Conservation (phyloP, 1,139 yeast species). For the Debaryomycetaceae sp. region DNA sequence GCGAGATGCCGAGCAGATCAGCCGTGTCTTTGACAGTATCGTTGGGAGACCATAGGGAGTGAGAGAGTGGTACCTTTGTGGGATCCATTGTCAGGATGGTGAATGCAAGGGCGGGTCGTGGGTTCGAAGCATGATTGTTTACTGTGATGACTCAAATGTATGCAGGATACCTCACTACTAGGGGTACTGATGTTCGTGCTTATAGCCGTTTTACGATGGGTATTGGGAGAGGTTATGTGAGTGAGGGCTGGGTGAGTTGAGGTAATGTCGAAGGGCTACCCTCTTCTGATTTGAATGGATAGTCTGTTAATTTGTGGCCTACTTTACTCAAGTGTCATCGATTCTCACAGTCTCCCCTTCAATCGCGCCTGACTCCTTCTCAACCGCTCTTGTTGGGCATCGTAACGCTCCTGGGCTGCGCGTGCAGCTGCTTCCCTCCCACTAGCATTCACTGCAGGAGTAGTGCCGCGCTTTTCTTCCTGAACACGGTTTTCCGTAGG, state of each 20-base stretch:
- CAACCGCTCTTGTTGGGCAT: slow-evolving; percentile 15
- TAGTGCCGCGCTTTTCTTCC: no score
- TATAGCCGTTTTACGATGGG: no score
- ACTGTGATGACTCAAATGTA: not conserved
- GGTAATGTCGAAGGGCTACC: not conserved
- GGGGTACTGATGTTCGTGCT: no score
- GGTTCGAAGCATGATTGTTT: not conserved
- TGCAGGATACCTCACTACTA: no score
- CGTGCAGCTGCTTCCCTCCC: slow-evolving; percentile 23
- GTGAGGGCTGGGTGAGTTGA: no score
- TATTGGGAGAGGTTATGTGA: no score
- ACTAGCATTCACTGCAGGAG: slow-evolving; percentile 3
- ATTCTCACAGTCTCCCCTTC: slow-evolving; percentile 15
- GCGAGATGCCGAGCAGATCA: slow-evolving; percentile 73
- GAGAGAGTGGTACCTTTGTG: slow-evolving; percentile 51
- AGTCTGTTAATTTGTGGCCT: slow-evolving; percentile 10
- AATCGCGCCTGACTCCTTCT: slow-evolving; percentile 18
- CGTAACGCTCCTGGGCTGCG: slow-evolving; percentile 26
- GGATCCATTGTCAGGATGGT: slow-evolving; percentile 24
- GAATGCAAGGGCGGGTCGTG: slow-evolving; percentile 3
- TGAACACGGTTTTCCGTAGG: no score
- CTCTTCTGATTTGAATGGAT: not conserved
- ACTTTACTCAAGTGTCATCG: slow-evolving; percentile 23
- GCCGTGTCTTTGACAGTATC: slow-evolving; percentile 97
- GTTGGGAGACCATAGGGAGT: slow-evolving; percentile 94